Percentiles rank a stretch among this genome's conserved stretches.
These are phyloP conservation scores for Microcyclosporella mali DNA, from an alignment of 2,329 filamentous ascomycete genomes.

Conservation along the genomic window DNA sequence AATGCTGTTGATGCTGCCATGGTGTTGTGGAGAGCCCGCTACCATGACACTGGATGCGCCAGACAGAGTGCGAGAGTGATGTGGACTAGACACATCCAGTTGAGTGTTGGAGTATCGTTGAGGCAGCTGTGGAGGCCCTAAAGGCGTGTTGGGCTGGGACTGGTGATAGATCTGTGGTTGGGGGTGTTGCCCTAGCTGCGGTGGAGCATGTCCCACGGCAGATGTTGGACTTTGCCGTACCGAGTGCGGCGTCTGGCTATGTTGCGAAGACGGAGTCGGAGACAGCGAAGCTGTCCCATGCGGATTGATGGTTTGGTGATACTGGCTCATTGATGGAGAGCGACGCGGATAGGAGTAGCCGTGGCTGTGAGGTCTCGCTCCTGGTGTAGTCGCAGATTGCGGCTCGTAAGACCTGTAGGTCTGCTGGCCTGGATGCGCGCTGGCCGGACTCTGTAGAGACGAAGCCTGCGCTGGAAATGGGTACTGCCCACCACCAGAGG, in stretches of 20 bases:
- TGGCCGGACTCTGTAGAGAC: conserved; percentile 26
- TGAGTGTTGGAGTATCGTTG: conserved; percentile 23
- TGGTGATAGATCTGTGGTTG: conserved; percentile 34
- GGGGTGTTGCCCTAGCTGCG: conserved; percentile 17
- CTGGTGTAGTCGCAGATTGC: conserved; percentile 24
- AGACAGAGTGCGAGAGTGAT: conserved; percentile 29
- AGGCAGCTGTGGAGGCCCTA: conserved; percentile 39
- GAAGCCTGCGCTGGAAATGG: conserved; percentile 22
- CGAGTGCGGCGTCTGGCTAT: conserved; percentile 28
- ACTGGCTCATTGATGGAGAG: conserved; percentile 20
- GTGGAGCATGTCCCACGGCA: conserved; percentile 22
- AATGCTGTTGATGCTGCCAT: conserved; percentile 34
- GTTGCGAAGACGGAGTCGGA: conserved; percentile 30
- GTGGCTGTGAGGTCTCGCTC: conserved; percentile 22
- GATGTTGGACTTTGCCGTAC: conserved; percentile 28
- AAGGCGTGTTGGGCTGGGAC: conserved; percentile 44
- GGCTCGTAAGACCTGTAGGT: conserved; percentile 16
- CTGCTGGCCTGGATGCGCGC: conserved; percentile 16
- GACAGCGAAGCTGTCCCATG: conserved; percentile 25
- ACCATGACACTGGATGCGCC: conserved; percentile 26
- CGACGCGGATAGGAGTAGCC: conserved; percentile 18
- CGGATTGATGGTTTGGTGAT: conserved; percentile 10
- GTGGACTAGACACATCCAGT: conserved; percentile 27
- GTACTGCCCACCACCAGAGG: conserved; percentile 15
- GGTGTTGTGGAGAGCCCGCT: conserved; percentile 25